phyloP scores from a whole-genome alignment of 2,329 filamentous ascomycete genomes.

The Rhytidhysteron rufulum region DNA sequence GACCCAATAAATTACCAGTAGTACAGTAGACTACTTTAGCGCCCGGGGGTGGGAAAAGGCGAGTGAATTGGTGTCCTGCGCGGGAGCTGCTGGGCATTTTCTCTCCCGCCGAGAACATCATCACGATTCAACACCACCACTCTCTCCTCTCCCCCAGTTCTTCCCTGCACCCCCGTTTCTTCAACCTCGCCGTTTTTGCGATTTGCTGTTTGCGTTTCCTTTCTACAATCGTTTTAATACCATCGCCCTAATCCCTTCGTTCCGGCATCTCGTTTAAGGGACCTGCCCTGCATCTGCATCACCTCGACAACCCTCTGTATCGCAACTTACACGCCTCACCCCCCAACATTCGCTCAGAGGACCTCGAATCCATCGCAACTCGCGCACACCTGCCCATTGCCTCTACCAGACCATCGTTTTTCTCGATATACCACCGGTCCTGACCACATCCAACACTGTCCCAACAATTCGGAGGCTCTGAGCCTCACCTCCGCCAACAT shows the following conservation, averaged over 20 bases:
- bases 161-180: constrained; percentile 8
- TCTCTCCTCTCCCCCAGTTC: constrained; percentile 8
- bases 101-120: constrained; percentile 13
- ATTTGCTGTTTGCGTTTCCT: constrained; percentile 18
- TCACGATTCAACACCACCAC: constrained; percentile 9
- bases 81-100: too few species aligned
- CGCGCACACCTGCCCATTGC: neutral
- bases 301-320: too few species aligned
- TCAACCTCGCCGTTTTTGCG: constrained; percentile 4
- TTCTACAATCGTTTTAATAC: constrained; percentile 18
- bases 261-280: too few species aligned
- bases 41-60: too few species aligned
- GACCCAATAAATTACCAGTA: too few species aligned
- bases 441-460: constrained; percentile 3
- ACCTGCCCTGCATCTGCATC: too few species aligned
- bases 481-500: constrained; percentile 26
- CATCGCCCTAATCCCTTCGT: constrained; percentile 11
- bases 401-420: constrained; percentile 9
- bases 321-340: too few species aligned
- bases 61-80: too few species aligned
- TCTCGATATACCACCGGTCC: too few species aligned
- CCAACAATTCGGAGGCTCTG: constrained; percentile 13
- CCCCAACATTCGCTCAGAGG: too few species aligned
- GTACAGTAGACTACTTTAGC: too few species aligned
- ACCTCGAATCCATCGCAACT: too few species aligned